A percentile compares a stretch with the other conserved stretches of the same genome.
phyloP scores from a whole-genome alignment of 78 protist species.

The Dictyostelium purpureum region DNA sequence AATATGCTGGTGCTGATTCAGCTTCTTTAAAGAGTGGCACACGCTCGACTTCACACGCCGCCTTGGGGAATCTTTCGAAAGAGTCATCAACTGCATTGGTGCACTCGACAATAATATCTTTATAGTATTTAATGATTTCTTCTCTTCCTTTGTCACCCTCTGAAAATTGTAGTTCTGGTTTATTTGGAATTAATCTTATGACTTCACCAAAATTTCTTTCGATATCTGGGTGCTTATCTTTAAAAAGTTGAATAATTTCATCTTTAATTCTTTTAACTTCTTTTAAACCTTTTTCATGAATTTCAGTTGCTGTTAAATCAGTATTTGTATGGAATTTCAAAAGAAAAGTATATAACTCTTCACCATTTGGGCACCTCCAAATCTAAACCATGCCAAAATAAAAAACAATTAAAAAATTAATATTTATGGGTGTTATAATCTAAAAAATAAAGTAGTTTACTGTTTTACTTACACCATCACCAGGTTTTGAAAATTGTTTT shows the following conservation, averaged over 20 bases:
- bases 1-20: constrained; percentile 37
- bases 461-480: constrained; percentile 53
- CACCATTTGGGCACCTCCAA: constrained; percentile 28
- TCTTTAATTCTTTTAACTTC: background rate
- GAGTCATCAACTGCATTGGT: background rate
- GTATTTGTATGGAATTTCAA: constrained; percentile 16
- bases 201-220: background rate
- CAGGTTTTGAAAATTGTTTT: background rate
- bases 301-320: constrained; percentile 4
- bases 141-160: constrained; percentile 10
- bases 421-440: too few species aligned
- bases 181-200: background rate
- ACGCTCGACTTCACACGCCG: background rate
- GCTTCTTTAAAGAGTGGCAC: constrained; percentile 32
- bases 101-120: background rate
- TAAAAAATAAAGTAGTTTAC: too few species aligned
- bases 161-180: background rate
- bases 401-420: too few species aligned
- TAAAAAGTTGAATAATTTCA: constrained; percentile 2
- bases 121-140: background rate
- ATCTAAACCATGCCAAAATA: too few species aligned
- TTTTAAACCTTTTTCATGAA: constrained; percentile 38
- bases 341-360: constrained; percentile 3
- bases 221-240: constrained; percentile 31
- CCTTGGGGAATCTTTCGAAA: constrained; percentile 20